Percentiles rank a stretch among this genome's conserved stretches.
These are phyloP conservation scores for Sapria himalayana DNA, from an alignment of 345 rosid genomes.

Conservation along the genomic window DNA sequence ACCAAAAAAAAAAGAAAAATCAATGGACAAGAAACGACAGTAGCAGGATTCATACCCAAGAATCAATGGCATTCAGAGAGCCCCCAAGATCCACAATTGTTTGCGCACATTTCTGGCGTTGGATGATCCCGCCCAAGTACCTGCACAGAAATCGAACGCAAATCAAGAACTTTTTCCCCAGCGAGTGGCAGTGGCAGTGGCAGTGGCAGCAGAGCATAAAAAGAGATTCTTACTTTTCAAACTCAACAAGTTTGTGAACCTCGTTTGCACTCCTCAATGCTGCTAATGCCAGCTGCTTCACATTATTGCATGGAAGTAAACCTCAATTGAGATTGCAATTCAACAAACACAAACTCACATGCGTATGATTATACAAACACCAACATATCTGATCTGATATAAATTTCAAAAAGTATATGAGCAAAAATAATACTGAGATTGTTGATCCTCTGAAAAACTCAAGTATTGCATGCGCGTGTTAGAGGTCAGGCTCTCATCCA, in stretches of 20 bases:
- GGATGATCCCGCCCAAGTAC: slow-evolving; percentile 32
- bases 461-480: too few relatives aligned
- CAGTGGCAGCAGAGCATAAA: too few relatives aligned
- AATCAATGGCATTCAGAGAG: slow-evolving; percentile 31
- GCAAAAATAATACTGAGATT: too few relatives aligned
- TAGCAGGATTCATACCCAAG: slow-evolving; percentile 24
- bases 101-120: slow-evolving; percentile 35
- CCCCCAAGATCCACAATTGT: slow-evolving; percentile 30
- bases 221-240: slow-evolving; percentile 42
- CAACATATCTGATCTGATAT: too few relatives aligned
- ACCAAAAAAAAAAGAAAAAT: neutral
- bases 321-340: neutral
- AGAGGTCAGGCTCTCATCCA: too few relatives aligned
- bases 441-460: too few relatives aligned
- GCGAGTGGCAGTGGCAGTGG: too few relatives aligned
- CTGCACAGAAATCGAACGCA: slow-evolving; percentile 28
- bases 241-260: slow-evolving; percentile 34
- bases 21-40: neutral
- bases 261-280: slow-evolving; percentile 52
- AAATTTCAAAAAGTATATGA: too few relatives aligned
- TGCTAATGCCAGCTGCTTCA: slow-evolving; percentile 68
- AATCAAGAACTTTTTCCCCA: too few relatives aligned
- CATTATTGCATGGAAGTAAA: neutral
- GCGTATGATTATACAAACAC: too few relatives aligned
- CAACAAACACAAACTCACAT: too few relatives aligned